Conservation (phyloP, 805 yeast genomes). For the Candida railenensis region DNA sequence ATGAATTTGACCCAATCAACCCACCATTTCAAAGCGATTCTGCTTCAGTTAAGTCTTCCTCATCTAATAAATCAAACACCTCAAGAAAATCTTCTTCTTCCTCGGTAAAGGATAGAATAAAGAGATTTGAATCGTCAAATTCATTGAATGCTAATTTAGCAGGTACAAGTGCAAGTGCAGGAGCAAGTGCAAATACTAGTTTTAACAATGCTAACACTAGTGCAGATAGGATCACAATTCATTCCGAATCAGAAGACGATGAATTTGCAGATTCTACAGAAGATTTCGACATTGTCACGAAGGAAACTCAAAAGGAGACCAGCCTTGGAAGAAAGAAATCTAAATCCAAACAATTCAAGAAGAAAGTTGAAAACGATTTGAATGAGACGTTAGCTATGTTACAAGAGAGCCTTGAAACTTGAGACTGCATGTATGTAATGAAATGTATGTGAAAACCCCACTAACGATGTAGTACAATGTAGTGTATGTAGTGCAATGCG, state of each 20-base stretch:
- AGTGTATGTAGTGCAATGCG: too few species aligned
- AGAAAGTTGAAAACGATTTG: slow-evolving; percentile 31
- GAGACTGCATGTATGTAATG: background rate
- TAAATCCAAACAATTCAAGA: slow-evolving; percentile 32
- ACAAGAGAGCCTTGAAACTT: slow-evolving; percentile 32
- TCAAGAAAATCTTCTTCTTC: background rate
- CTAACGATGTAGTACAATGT: too few species aligned
- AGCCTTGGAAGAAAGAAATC: slow-evolving; percentile 26
- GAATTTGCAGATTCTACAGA: slow-evolving; percentile 21
- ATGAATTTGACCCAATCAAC: background rate
- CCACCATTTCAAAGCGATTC: background rate
- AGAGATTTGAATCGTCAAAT: background rate
- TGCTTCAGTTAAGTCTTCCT: background rate
- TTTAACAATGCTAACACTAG: background rate
- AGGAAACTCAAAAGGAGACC: slow-evolving; percentile 1
- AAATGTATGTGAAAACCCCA: background rate
- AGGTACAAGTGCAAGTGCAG: background rate
- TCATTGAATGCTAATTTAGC: background rate
- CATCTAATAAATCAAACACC: background rate
- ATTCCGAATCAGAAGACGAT: slow-evolving; percentile 10
- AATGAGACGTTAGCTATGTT: slow-evolving; percentile 40
- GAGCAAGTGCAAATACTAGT: background rate
- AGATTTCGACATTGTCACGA: slow-evolving; percentile 5
- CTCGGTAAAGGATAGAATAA: background rate
- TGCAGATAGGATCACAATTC: background rate